Percentiles rank a stretch among this genome's conserved stretches.
These are phyloP conservation scores for Amanita exitialis DNA, from an alignment of 768 basidiomycete species.

Conservation along the genomic window DNA sequence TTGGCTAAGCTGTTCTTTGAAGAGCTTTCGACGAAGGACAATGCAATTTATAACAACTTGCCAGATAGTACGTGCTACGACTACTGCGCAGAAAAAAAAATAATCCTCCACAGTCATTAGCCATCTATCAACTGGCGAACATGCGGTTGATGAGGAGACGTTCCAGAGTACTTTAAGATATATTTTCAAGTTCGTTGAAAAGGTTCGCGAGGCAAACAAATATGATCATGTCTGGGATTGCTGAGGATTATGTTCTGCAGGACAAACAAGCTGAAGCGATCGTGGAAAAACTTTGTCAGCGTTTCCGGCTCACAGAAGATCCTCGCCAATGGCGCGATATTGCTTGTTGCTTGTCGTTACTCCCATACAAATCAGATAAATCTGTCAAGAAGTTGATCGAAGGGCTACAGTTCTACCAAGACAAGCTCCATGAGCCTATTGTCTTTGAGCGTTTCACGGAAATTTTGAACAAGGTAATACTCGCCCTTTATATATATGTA, in stretches of 20 bases:
- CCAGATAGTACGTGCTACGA: constrained; percentile 63
- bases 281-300: constrained; percentile 95
- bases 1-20: constrained; percentile 98
- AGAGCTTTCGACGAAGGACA: constrained; percentile 93
- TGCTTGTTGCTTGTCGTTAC: constrained; percentile 85
- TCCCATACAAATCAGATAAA: constrained; percentile 95
- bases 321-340: constrained; percentile 97
- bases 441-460: constrained; percentile 82
- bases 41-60: constrained; percentile 97
- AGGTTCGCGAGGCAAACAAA: constrained; percentile 38
- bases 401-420: constrained; percentile 84
- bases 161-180: constrained; percentile 93
- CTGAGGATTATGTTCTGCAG: constrained; percentile 26
- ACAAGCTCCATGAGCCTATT: constrained; percentile 83
- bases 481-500: neutral
- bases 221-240: neutral
- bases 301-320: constrained; percentile 83
- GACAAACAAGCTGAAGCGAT: constrained; percentile 98
- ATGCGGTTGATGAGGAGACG: constrained; percentile 84
- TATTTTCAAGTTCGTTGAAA: constrained; percentile 96
- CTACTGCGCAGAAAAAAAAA: neutral
- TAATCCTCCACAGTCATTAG: constrained; percentile 62
- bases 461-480: constrained; percentile 83
- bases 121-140: constrained; percentile 83
- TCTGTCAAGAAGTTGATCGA: constrained; percentile 96